phyloP scores from a whole-genome alignment of 257 asterid species.

The Paulownia fortunei region DNA sequence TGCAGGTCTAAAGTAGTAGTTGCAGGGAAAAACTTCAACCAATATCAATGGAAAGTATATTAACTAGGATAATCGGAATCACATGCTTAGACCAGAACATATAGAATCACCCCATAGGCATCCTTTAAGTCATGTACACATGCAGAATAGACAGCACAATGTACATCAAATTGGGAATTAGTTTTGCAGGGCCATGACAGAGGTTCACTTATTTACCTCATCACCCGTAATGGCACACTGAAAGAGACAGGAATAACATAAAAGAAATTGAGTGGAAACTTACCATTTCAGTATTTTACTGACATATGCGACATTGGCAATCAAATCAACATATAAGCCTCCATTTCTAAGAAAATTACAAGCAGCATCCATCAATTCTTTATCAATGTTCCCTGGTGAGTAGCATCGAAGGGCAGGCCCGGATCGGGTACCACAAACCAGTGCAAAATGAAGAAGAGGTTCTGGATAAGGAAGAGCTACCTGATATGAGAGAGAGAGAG shows the following conservation, averaged over 20 bases:
- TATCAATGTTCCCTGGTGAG: constrained; percentile 77
- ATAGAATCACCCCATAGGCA: neutral
- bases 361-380: constrained; percentile 78
- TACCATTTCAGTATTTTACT: constrained; percentile 73
- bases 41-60: too few relatives aligned
- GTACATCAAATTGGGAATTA: neutral
- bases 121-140: too few relatives aligned
- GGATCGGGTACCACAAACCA: constrained; percentile 72
- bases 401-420: constrained; percentile 90
- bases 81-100: neutral
- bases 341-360: constrained; percentile 59
- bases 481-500: constrained; percentile 46
- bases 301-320: constrained; percentile 59
- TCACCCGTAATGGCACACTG: neutral
- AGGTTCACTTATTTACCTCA: neutral
- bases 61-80: too few relatives aligned
- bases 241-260: neutral
- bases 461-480: constrained; percentile 80
- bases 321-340: constrained; percentile 65
- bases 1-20: too few relatives aligned
- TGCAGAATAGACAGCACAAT: too few relatives aligned
- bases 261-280: neutral
- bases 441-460: constrained; percentile 86
- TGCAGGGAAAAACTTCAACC: too few relatives aligned
- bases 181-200: neutral